Evolutionary conservation across 2,329 filamentous ascomycete genomes (phyloP).

Genomic region (Tolypocladium capitatum): DNA sequence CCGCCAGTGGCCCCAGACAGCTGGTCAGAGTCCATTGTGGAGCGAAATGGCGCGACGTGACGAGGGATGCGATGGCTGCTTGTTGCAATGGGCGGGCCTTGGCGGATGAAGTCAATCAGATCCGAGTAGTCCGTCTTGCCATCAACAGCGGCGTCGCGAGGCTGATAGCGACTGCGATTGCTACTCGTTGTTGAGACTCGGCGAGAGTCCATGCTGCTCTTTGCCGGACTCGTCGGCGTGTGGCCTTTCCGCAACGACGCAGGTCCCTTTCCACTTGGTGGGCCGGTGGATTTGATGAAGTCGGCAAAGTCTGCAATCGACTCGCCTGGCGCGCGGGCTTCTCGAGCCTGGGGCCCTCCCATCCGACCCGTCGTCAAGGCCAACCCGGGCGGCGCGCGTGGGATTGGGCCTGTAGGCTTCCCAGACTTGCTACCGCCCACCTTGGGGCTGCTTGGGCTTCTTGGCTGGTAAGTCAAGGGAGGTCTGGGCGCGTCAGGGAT

Average conservation of each 20-base stretch:
- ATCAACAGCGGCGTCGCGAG: constrained; percentile 56
- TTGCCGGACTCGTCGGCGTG: constrained; percentile 16
- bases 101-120: constrained; percentile 88
- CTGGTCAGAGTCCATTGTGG: constrained; percentile 77
- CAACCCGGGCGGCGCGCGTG: constrained; percentile 10
- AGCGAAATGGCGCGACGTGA: constrained; percentile 72
- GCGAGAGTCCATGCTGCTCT: constrained; percentile 25
- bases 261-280: constrained; percentile 33
- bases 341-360: constrained; percentile 39
- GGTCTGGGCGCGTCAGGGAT: constrained; percentile 21
- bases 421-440: constrained; percentile 4
- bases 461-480: constrained; percentile 6
- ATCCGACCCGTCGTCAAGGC: constrained; percentile 9
- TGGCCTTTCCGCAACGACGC: constrained; percentile 21
- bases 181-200: constrained; percentile 25
- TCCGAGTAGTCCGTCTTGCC: constrained; percentile 61
- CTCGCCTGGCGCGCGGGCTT: constrained; percentile 57
- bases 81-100: constrained; percentile 55
- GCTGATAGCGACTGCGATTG: constrained; percentile 45
- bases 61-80: constrained; percentile 63
- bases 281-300: constrained; percentile 77
- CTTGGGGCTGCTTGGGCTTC: constrained; percentile 2
- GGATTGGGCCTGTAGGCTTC: constrained; percentile 8
- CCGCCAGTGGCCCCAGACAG: constrained; percentile 41
- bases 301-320: constrained; percentile 75